These are phyloP conservation scores for Gilbertella persicaria DNA, from an alignment of 371 early-diverging fungal genomes.

Conservation along the genomic window DNA sequence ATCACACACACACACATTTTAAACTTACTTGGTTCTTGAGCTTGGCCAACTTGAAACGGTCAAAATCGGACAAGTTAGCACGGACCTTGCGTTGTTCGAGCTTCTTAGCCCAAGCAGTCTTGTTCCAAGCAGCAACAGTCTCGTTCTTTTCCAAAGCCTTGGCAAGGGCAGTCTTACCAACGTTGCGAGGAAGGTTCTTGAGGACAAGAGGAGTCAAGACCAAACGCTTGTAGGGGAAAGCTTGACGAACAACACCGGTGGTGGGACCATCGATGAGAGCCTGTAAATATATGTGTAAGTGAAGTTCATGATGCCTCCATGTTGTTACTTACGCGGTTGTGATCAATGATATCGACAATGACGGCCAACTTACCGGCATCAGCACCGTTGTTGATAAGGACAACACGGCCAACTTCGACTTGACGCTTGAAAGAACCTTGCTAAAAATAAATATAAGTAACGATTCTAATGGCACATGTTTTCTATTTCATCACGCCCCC, in stretches of 20 bases:
- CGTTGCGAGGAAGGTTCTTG: constrained; percentile 85
- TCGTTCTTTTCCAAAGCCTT: constrained; percentile 87
- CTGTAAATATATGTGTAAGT: no score
- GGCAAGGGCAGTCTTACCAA: constrained; percentile 77
- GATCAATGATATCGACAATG: constrained; percentile 98
- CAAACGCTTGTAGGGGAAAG: constrained; percentile 84
- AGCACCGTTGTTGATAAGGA: constrained; percentile 91
- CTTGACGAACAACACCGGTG: constrained; percentile 91
- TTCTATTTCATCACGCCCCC: background rate
- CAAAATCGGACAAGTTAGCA: constrained; percentile 89
- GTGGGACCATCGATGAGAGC: constrained; percentile 98
- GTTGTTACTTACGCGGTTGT: constrained; percentile 89
- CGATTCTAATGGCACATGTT: no score
- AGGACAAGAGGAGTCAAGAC: constrained; percentile 88
- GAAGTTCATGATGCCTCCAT: no score
- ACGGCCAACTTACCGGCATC: constrained; percentile 96
- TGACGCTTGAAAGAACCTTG: constrained; percentile 81
- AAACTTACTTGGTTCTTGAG: constrained; percentile 76
- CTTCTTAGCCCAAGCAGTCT: constrained; percentile 96
- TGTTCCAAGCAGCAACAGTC: constrained; percentile 75
- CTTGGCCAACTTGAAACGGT: constrained; percentile 94
- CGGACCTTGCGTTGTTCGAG: constrained; percentile 79
- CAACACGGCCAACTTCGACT: constrained; percentile 98
- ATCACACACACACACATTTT: background rate
- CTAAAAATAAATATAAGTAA: constrained; percentile 20